Conservation (phyloP, 495 filamentous ascomycete species). For the Penicillium egyptiacum region DNA sequence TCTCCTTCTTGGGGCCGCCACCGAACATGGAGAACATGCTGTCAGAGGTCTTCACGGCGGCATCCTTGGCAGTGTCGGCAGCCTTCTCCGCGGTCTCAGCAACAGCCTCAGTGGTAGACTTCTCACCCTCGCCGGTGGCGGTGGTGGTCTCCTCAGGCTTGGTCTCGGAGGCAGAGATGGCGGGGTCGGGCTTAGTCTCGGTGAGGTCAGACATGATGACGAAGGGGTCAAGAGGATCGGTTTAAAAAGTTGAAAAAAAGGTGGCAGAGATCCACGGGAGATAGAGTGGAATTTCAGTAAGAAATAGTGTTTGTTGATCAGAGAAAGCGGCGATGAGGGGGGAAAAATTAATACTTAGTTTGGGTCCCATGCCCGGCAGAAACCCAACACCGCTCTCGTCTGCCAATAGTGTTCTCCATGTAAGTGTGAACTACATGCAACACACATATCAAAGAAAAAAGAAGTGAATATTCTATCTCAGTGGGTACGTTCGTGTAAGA, state of each 20-base stretch:
- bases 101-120: constrained; percentile 41
- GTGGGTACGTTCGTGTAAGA: neutral
- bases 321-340: constrained; percentile 29
- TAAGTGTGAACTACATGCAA: constrained; percentile 11
- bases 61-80: constrained; percentile 48
- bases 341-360: constrained; percentile 37
- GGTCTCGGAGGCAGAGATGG: constrained; percentile 44
- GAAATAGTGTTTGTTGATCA: constrained; percentile 30
- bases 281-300: constrained; percentile 18
- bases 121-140: constrained; percentile 38
- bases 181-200: constrained; percentile 51
- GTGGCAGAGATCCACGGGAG: constrained; percentile 5
- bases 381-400: constrained; percentile 10
- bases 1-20: constrained; percentile 77
- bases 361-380: constrained; percentile 16
- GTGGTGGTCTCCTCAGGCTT: constrained; percentile 39
- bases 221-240: constrained; percentile 8
- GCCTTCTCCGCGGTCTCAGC: constrained; percentile 42
- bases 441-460: neutral
- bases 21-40: constrained; percentile 98
- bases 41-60: constrained; percentile 60
- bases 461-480: neutral
- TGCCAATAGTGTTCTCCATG: neutral
- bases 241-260: constrained; percentile 3
- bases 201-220: constrained; percentile 49